Conservation (phyloP, 1,284 basidiomycete species). For the Tilletia indica region DNA sequence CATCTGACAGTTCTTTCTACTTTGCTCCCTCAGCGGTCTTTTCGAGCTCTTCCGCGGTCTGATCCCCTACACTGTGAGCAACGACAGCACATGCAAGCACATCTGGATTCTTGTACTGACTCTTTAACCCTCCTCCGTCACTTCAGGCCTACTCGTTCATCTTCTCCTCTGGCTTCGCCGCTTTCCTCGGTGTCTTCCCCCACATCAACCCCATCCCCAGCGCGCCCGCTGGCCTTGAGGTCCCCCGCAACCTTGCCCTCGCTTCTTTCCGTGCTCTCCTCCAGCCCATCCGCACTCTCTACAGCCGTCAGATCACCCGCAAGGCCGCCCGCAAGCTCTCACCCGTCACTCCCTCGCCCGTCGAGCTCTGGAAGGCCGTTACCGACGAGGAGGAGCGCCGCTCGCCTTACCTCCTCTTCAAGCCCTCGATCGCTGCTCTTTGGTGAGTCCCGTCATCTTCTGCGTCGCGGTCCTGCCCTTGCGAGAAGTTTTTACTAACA, state of each 20-base stretch:
- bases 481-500: background rate
- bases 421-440: conserved; percentile 15
- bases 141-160: conserved; percentile 3
- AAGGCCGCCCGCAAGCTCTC: conserved; percentile 16
- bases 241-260: conserved; percentile 15
- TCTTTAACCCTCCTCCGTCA: background rate
- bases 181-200: conserved; percentile 15
- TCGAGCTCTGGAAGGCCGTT: conserved; percentile 10
- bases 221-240: conserved; percentile 8
- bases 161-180: conserved; percentile 13
- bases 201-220: conserved; percentile 13
- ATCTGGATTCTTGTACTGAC: background rate
- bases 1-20: no score
- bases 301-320: conserved; percentile 19
- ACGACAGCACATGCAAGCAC: background rate
- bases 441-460: background rate
- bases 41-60: conserved; percentile 17
- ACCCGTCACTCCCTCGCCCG: conserved; percentile 1
- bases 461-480: no score
- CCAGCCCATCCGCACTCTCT: conserved; percentile 15
- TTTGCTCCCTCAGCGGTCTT: background rate
- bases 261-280: conserved; percentile 16
- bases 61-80: conserved; percentile 5
- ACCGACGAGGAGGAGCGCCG: conserved; percentile 16
- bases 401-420: conserved; percentile 16